Percentiles rank a stretch among this genome's conserved stretches.
Evolutionary conservation across 768 basidiomycete species (phyloP).

Genomic region (Suillus subluteus): DNA sequence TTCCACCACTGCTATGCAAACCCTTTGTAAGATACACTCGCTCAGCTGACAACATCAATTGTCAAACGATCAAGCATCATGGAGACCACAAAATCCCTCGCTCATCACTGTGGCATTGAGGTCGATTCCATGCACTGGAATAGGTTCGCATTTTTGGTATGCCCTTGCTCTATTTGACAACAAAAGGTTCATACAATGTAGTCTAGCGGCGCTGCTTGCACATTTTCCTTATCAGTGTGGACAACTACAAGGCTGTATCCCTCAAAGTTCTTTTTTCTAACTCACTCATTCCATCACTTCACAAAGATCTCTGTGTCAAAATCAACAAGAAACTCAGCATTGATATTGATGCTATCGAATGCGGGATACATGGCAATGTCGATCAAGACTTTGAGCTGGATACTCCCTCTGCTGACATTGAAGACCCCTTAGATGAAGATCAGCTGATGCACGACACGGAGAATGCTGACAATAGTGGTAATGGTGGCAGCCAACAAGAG

Average conservation of each 20-base stretch:
- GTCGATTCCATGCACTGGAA: slow-evolving; percentile 10
- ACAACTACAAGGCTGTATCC: background rate
- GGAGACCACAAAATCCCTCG: background rate
- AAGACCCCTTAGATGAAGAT: no score
- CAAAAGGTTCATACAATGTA: background rate
- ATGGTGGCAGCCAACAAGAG: no score
- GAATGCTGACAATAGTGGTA: no score
- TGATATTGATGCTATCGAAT: slow-evolving; percentile 1
- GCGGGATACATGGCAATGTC: background rate
- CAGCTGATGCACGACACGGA: no score
- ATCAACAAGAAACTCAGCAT: slow-evolving; percentile 1
- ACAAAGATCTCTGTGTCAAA: background rate
- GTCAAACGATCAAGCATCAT: slow-evolving; percentile 6
- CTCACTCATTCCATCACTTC: slow-evolving; percentile 7
- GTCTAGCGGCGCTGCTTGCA: slow-evolving; percentile 1
- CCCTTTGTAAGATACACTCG: background rate
- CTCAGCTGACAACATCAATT: slow-evolving; percentile 1
- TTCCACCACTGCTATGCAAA: background rate
- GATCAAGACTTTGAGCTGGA: no score
- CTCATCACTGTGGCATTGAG: slow-evolving; percentile 11
- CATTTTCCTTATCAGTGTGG: slow-evolving; percentile 10
- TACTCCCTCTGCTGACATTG: no score
- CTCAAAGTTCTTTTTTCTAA: slow-evolving; percentile 3
- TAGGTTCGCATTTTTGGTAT: slow-evolving; percentile 12
- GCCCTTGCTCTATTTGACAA: background rate